phyloP scores from a whole-genome alignment of 2,329 filamentous ascomycete species.

The Lachnellula hyalina region DNA sequence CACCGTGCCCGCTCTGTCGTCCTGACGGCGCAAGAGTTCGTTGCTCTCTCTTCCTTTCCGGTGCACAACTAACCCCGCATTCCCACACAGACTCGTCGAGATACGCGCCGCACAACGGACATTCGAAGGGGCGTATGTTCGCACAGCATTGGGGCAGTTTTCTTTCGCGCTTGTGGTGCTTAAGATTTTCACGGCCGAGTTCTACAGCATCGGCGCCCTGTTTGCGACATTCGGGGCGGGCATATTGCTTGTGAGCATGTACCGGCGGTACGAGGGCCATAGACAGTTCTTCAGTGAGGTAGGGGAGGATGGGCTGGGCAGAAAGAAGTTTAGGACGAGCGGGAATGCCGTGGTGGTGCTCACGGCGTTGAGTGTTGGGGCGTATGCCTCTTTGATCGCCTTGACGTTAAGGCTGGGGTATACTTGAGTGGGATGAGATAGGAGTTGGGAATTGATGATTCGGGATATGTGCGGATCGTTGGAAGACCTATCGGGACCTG shows the following conservation, averaged over 20 bases:
- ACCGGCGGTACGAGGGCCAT: slow-evolving; percentile 86
- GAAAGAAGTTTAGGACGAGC: slow-evolving; percentile 57
- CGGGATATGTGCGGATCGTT: not conserved
- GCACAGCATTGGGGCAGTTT: slow-evolving; percentile 91
- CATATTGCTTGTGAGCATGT: slow-evolving; percentile 75
- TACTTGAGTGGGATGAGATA: not conserved
- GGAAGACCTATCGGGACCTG: not conserved
- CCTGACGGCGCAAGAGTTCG: slow-evolving; percentile 66
- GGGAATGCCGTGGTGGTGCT: slow-evolving; percentile 57
- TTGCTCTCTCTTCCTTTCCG: slow-evolving; percentile 5
- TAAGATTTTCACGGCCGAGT: slow-evolving; percentile 94
- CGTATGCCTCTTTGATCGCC: slow-evolving; percentile 52
- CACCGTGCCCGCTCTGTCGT: slow-evolving; percentile 81
- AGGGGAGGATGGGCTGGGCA: slow-evolving; percentile 36
- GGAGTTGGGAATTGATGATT: not conserved
- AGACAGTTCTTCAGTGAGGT: slow-evolving; percentile 76
- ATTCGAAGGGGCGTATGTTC: slow-evolving; percentile 94
- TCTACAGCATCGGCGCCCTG: slow-evolving; percentile 93
- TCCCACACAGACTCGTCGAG: slow-evolving; percentile 63
- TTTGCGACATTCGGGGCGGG: slow-evolving; percentile 89
- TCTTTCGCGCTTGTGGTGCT: slow-evolving; percentile 90
- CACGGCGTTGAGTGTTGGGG: slow-evolving; percentile 49
- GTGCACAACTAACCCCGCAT: not conserved
- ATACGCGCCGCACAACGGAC: slow-evolving; percentile 92
- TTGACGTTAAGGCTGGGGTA: slow-evolving; percentile 41